Conservation (phyloP, 2,329 filamentous ascomycete genomes). For the Chalaropsis ovoidea region DNA sequence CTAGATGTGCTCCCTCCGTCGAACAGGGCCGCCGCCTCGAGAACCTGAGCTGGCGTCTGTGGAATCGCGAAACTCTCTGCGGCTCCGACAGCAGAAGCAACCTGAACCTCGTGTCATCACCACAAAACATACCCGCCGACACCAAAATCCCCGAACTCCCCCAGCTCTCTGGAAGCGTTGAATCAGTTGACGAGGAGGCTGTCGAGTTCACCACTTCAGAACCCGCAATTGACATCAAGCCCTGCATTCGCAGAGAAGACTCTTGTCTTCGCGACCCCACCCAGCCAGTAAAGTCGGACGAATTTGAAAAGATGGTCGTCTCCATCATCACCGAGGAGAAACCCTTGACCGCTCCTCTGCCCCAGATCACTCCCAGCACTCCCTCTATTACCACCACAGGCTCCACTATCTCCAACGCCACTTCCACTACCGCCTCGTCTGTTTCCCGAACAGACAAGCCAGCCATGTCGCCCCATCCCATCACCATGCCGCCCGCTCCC, state of each 20-base stretch:
- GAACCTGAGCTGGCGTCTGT: slow-evolving; percentile 91
- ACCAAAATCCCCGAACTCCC: slow-evolving; percentile 48
- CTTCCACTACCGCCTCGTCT: slow-evolving; percentile 32
- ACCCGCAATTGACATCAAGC: slow-evolving; percentile 51
- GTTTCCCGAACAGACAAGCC: slow-evolving; percentile 29
- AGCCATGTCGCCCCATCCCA: slow-evolving; percentile 28
- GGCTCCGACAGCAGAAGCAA: slow-evolving; percentile 42
- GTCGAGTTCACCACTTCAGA: slow-evolving; percentile 48
- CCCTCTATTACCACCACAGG: slow-evolving; percentile 26
- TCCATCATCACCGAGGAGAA: slow-evolving; percentile 85
- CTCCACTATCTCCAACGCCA: slow-evolving; percentile 35
- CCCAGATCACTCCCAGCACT: slow-evolving; percentile 29
- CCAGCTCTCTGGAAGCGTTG: slow-evolving; percentile 66
- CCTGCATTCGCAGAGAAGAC: slow-evolving; percentile 60
- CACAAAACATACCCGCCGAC: slow-evolving; percentile 42
- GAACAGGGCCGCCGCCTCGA: slow-evolving; percentile 87
- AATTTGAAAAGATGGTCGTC: slow-evolving; percentile 87
- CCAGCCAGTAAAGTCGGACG: slow-evolving; percentile 59
- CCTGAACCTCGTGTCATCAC: slow-evolving; percentile 42
- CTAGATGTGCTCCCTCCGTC: slow-evolving; percentile 85
- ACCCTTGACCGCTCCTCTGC: slow-evolving; percentile 48
- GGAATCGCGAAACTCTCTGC: slow-evolving; percentile 89
- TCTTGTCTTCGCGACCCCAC: slow-evolving; percentile 51
- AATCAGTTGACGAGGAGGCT: slow-evolving; percentile 59
- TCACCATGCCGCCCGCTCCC: slow-evolving; percentile 30